phyloP scores from a whole-genome alignment of 352 stramenopile genomes.

The Phytophthora constricta region DNA sequence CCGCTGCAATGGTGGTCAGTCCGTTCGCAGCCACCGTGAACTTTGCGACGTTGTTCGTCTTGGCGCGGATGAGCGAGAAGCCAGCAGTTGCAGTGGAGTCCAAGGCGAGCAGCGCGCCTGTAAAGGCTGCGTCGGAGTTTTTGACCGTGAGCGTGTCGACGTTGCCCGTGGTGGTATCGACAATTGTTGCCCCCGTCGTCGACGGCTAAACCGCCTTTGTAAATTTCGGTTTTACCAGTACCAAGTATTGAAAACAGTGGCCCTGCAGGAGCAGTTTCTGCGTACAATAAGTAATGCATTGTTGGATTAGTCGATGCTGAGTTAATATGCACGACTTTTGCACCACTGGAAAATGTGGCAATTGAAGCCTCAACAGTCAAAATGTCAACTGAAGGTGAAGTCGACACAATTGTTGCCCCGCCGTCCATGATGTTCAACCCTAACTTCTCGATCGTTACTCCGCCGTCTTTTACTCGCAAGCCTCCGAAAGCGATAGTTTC shows the following conservation, averaged over 20 bases:
- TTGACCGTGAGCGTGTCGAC: conserved; percentile 7
- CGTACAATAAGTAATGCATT: conserved; percentile 26
- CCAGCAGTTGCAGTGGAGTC: conserved; percentile 12
- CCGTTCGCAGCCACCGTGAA: not conserved
- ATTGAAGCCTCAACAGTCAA: conserved; percentile 35
- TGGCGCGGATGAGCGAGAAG: too few species aligned
- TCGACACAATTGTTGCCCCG: conserved; percentile 37
- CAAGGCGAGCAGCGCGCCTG: conserved; percentile 1
- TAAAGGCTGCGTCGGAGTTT: not conserved
- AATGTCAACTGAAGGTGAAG: conserved; percentile 9
- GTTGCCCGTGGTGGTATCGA: not conserved
- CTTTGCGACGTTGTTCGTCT: too few species aligned
- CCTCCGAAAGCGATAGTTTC: conserved; percentile 51
- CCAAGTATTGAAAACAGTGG: not conserved
- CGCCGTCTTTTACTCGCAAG: conserved; percentile 39
- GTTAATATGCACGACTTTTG: conserved; percentile 23
- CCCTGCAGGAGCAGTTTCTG: not conserved
- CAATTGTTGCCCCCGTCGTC: not conserved
- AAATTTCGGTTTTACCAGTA: not conserved
- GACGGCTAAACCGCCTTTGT: not conserved
- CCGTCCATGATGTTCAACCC: conserved; percentile 43
- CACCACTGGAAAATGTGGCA: conserved; percentile 28
- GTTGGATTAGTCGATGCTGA: conserved; percentile 23
- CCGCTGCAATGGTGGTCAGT: conserved; percentile 2
- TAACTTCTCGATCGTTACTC: conserved; percentile 46